phyloP scores from a whole-genome alignment of 2,329 filamentous ascomycete genomes.

The Neoscytalidium dimidiatum region DNA sequence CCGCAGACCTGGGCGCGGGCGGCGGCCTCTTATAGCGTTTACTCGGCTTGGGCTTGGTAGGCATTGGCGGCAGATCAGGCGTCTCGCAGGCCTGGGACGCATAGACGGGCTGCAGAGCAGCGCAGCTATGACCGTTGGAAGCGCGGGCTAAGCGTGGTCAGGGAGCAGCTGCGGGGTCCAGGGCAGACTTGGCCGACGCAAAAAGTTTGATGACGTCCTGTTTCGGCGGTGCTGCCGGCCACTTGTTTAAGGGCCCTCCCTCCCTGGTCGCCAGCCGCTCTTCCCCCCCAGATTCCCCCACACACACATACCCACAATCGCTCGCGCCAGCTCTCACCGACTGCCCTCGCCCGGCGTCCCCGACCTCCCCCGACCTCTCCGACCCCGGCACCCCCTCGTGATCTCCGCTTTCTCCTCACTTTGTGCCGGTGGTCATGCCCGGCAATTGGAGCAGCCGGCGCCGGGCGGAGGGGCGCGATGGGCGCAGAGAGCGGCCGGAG shows the following conservation, averaged over 20 bases:
- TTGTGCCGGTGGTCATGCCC: background rate
- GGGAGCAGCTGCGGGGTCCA: background rate
- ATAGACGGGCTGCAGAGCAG: background rate
- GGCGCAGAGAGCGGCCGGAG: background rate
- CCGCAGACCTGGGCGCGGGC: background rate
- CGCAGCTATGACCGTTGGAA: background rate
- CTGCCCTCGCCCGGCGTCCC: no score
- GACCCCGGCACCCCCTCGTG: background rate
- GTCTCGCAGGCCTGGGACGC: background rate
- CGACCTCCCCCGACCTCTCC: no score
- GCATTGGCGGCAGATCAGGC: background rate
- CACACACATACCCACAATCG: no score
- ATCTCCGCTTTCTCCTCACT: background rate
- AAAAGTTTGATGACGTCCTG: background rate
- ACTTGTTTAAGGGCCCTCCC: no score
- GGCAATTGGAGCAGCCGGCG: background rate
- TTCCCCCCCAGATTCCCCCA: background rate
- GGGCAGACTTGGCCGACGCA: background rate
- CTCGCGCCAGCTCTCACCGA: background rate
- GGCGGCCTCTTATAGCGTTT: constrained; percentile 17
- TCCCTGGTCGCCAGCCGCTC: background rate
- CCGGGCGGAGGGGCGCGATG: background rate
- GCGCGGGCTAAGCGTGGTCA: no score
- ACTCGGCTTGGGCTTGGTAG: no score
- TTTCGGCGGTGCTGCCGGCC: background rate